Evolutionary conservation across 345 rosid species (phyloP).

Genomic region (Pugionium dolabratum): DNA sequence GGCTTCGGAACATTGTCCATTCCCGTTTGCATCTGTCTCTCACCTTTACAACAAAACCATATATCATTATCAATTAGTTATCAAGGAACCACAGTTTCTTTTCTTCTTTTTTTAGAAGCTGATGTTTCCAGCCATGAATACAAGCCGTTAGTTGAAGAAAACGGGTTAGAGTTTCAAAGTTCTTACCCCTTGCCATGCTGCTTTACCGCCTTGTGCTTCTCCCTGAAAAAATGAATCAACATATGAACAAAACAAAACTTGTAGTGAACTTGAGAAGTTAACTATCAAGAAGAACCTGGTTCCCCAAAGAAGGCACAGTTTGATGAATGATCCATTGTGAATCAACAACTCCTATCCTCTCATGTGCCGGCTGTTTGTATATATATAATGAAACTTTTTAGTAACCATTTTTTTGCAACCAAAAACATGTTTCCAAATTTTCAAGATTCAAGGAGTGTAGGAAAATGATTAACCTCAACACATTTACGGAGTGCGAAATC

Average conservation of each 20-base stretch:
- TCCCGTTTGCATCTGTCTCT: slow-evolving; percentile 88
- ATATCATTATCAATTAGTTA: background rate
- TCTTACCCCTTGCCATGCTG: slow-evolving; percentile 86
- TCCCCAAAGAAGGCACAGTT: slow-evolving; percentile 81
- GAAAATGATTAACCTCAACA: slow-evolving; percentile 55
- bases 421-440: background rate
- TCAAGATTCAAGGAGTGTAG: background rate
- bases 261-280: background rate
- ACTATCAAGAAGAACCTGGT: slow-evolving; percentile 56
- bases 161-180: slow-evolving; percentile 9
- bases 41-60: slow-evolving; percentile 57
- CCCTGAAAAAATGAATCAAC: slow-evolving; percentile 50
- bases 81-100: no score
- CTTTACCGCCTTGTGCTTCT: slow-evolving; percentile 57
- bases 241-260: slow-evolving; percentile 1
- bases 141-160: background rate
- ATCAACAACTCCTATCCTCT: slow-evolving; percentile 97
- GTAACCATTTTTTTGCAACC: background rate
- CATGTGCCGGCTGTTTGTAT: slow-evolving; percentile 84
- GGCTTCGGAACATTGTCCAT: slow-evolving; percentile 74
- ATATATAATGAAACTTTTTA: slow-evolving; percentile 8
- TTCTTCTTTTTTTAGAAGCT: no score
- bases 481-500: slow-evolving; percentile 92
- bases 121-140: background rate
- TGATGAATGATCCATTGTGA: slow-evolving; percentile 97